These are phyloP conservation scores for Chaetoceros muelleri DNA, from an alignment of 108 stramenopile genomes.

Conservation along the genomic window DNA sequence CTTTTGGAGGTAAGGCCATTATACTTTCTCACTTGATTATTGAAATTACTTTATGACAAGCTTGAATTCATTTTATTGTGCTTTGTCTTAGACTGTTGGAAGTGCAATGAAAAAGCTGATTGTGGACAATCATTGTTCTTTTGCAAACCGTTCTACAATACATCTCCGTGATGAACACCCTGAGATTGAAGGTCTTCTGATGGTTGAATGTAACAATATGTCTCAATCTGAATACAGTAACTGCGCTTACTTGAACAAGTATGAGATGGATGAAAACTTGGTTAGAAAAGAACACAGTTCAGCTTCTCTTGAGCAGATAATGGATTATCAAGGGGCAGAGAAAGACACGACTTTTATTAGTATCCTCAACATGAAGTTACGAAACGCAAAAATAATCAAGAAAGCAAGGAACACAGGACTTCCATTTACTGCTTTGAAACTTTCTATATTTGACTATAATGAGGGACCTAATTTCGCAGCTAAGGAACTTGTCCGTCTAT, in stretches of 20 bases:
- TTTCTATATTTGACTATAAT: constrained; percentile 27
- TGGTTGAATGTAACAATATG: not conserved
- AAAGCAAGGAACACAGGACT: constrained; percentile 49
- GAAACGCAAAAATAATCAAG: constrained; percentile 40
- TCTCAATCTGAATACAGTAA: constrained; percentile 1
- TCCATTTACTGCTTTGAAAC: constrained; percentile 9
- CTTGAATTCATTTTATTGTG: not conserved
- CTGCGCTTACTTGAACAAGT: no score
- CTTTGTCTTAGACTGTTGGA: not conserved
- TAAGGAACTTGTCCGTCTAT: constrained; percentile 41
- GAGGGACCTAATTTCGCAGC: constrained; percentile 48
- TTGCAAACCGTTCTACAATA: constrained; percentile 24
- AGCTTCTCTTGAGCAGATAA: constrained; percentile 22
- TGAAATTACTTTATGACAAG: not conserved
- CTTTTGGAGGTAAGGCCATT: constrained; percentile 43
- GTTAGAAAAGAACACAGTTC: not conserved
- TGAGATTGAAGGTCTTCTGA: not conserved
- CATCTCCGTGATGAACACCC: constrained; percentile 1
- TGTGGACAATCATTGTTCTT: constrained; percentile 23
- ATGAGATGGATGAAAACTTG: no score
- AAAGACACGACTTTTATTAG: no score
- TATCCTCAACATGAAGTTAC: no score
- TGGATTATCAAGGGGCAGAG: constrained; percentile 41
- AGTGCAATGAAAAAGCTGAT: constrained; percentile 2
- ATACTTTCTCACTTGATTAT: no score